Conservation (phyloP, 2,329 filamentous ascomycete genomes). For the Geoglossum cookeanum region DNA sequence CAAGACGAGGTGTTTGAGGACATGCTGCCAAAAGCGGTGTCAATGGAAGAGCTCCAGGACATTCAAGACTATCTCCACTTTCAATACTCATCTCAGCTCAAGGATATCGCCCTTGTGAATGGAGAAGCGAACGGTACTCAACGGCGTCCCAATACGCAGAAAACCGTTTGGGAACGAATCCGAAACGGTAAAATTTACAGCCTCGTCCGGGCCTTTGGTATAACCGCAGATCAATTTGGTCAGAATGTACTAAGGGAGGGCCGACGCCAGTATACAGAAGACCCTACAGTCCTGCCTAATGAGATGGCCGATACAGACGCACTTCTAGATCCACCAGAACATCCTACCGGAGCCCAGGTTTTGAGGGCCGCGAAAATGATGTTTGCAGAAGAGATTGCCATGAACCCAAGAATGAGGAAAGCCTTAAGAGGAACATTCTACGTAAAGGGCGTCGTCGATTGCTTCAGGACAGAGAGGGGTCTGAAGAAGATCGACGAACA, state of each 20-base stretch:
- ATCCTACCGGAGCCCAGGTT: slow-evolving; percentile 55
- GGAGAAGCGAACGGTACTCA: slow-evolving; percentile 39
- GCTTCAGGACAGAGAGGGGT: slow-evolving; percentile 82
- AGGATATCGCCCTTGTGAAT: slow-evolving; percentile 50
- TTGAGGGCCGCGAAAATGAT: slow-evolving; percentile 65
- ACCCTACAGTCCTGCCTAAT: slow-evolving; percentile 59
- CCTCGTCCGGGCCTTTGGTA: slow-evolving; percentile 76
- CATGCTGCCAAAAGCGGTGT: slow-evolving; percentile 59
- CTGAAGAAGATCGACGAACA: slow-evolving; percentile 84
- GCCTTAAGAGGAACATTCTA: slow-evolving; percentile 73
- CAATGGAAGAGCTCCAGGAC: slow-evolving; percentile 91
- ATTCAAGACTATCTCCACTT: slow-evolving; percentile 94
- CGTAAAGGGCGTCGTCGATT: slow-evolving; percentile 65
- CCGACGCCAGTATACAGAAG: slow-evolving; percentile 66
- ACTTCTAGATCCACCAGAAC: slow-evolving; percentile 50
- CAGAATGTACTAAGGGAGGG: slow-evolving; percentile 67
- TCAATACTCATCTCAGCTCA: slow-evolving; percentile 68
- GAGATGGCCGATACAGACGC: slow-evolving; percentile 79
- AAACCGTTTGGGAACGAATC: slow-evolving; percentile 65
- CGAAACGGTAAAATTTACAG: slow-evolving; percentile 61
- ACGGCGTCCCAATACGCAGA: slow-evolving; percentile 64
- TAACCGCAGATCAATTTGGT: slow-evolving; percentile 73
- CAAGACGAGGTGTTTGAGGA: slow-evolving; percentile 61
- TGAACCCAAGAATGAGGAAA: slow-evolving; percentile 77
- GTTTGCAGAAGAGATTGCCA: slow-evolving; percentile 78